phyloP scores from a whole-genome alignment of 2,329 filamentous ascomycete genomes.

The Chrysoporthe austroafricana region DNA sequence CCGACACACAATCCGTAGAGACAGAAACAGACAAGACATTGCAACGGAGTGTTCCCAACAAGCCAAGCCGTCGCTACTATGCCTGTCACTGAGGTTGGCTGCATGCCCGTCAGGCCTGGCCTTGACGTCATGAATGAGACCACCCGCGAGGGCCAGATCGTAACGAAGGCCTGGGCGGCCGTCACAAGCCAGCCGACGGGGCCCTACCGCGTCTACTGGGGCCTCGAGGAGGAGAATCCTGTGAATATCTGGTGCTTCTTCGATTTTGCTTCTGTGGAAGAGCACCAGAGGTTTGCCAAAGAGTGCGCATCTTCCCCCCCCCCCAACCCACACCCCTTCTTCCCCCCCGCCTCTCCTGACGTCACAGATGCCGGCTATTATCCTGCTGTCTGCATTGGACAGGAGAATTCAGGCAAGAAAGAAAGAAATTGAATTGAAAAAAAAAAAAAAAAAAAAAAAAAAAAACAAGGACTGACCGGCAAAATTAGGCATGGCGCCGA shows the following conservation, averaged over 20 bases:
- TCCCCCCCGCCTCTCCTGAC: not conserved
- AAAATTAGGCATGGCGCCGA: conserved; percentile 28
- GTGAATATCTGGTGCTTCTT: conserved; percentile 34
- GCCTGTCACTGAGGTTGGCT: conserved; percentile 32
- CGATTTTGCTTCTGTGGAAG: conserved; percentile 34
- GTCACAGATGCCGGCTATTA: not conserved
- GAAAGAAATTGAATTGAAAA: not conserved
- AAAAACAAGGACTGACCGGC: not conserved
- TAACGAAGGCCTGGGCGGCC: conserved; percentile 24
- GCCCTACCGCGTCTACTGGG: conserved; percentile 32
- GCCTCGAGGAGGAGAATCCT: conserved; percentile 32
- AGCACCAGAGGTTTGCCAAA: conserved; percentile 33
- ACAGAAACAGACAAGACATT: not conserved
- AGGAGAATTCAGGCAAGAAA: not conserved
- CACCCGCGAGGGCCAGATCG: conserved; percentile 30
- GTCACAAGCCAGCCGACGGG: conserved; percentile 29
- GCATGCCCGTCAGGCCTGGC: conserved; percentile 32
- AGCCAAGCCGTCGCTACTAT: conserved; percentile 13
- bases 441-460: not conserved
- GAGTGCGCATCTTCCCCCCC: conserved; percentile 24
- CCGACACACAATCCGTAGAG: too few species aligned
- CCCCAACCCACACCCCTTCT: too few species aligned
- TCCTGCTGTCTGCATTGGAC: too few species aligned
- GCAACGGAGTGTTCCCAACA: too few species aligned
- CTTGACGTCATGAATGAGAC: conserved; percentile 30